phyloP scores from a whole-genome alignment of 2,329 filamentous ascomycete genomes.

The Pseudocercospora macadamiae region DNA sequence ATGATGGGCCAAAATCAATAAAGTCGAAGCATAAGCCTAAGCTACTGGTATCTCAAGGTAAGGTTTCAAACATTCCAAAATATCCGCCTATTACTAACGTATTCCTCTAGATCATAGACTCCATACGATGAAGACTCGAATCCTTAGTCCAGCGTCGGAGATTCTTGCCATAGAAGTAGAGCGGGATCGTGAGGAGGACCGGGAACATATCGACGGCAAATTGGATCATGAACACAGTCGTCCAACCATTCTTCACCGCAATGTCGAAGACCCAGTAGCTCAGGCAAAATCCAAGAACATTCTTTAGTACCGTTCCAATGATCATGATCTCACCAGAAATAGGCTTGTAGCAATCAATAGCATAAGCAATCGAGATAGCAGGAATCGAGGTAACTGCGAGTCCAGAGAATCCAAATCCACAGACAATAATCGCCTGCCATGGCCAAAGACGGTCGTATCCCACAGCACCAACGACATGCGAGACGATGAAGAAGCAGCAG shows the following conservation, averaged over 20 bases:
- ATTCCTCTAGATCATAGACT: slow-evolving; percentile 6
- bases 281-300: slow-evolving; percentile 49
- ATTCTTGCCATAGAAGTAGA: slow-evolving; percentile 49
- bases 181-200: slow-evolving; percentile 43
- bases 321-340: slow-evolving; percentile 53
- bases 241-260: slow-evolving; percentile 43
- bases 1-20: background rate
- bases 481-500: slow-evolving; percentile 54
- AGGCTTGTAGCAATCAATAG: slow-evolving; percentile 52
- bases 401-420: slow-evolving; percentile 52
- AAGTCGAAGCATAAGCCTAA: background rate
- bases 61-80: background rate
- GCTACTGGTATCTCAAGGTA: background rate
- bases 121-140: slow-evolving; percentile 37
- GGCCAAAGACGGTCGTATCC: slow-evolving; percentile 54
- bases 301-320: slow-evolving; percentile 49
- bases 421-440: slow-evolving; percentile 53
- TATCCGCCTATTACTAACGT: background rate
- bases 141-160: slow-evolving; percentile 44
- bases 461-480: slow-evolving; percentile 51
- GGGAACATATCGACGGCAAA: slow-evolving; percentile 47
- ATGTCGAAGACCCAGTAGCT: slow-evolving; percentile 48
- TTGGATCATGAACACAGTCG: slow-evolving; percentile 49
- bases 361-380: slow-evolving; percentile 49
- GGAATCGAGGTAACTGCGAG: slow-evolving; percentile 47